phyloP scores from a whole-genome alignment of 148 eudicot species.

The Persicaria tinctoria region DNA sequence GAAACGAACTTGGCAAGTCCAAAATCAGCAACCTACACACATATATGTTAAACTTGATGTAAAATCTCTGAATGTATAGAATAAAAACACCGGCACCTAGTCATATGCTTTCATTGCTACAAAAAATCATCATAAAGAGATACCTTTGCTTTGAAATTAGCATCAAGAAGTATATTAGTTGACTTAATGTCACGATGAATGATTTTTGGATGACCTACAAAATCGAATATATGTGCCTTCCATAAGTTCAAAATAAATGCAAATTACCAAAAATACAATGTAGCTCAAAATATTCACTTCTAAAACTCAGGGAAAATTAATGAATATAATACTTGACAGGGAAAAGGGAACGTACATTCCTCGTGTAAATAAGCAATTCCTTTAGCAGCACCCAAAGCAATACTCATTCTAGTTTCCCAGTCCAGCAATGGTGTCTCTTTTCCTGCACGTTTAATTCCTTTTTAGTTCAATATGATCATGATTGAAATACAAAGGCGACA shows the following conservation, averaged over 20 bases:
- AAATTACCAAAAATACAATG: too few relatives aligned
- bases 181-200: constrained; percentile 10
- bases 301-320: background rate
- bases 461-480: too few relatives aligned
- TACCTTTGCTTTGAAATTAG: constrained; percentile 9
- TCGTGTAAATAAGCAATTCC: background rate
- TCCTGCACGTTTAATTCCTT: background rate
- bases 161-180: constrained; percentile 11
- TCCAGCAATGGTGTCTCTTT: background rate
- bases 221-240: background rate
- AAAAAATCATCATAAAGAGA: too few relatives aligned
- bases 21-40: background rate
- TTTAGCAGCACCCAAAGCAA: background rate
- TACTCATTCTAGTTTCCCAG: constrained; percentile 4
- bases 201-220: background rate
- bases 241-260: too few relatives aligned
- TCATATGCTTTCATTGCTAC: too few relatives aligned
- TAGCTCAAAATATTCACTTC: background rate
- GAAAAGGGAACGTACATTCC: background rate
- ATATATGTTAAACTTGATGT: background rate
- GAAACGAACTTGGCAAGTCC: background rate
- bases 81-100: too few relatives aligned
- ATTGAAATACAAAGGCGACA: too few relatives aligned
- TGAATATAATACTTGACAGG: background rate
- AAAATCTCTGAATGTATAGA: too few relatives aligned